phyloP scores from a whole-genome alignment of 164 flowering plant species.

The Nelumbo lutea region DNA sequence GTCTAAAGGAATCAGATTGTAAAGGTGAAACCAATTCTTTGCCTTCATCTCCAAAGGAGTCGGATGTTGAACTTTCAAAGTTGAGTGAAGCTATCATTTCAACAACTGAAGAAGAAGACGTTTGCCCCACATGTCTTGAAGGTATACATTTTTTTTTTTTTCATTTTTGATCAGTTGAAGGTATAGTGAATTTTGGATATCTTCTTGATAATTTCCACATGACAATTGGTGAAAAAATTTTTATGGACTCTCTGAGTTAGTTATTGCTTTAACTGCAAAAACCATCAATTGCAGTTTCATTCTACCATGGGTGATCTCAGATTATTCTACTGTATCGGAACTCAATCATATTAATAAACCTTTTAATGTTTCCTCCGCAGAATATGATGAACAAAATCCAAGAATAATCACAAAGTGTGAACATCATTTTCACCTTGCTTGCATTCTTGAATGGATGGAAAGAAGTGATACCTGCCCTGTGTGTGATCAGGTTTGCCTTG shows the following conservation, averaged over 20 bases:
- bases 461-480: slow-evolving; percentile 30
- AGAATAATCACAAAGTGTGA: slow-evolving; percentile 38
- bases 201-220: no score
- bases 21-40: slow-evolving; percentile 29
- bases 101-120: slow-evolving; percentile 60
- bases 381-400: slow-evolving; percentile 6
- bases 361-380: slow-evolving; percentile 7
- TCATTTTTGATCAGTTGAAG: not conserved
- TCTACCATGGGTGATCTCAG: not conserved
- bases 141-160: slow-evolving; percentile 30
- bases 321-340: not conserved
- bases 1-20: slow-evolving; percentile 31
- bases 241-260: no score
- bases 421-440: slow-evolving; percentile 61
- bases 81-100: slow-evolving; percentile 22
- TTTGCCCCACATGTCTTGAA: slow-evolving; percentile 88
- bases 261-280: not conserved
- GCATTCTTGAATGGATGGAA: slow-evolving; percentile 74
- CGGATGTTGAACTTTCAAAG: slow-evolving; percentile 33
- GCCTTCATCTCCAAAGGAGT: slow-evolving; percentile 38
- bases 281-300: not conserved
- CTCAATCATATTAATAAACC: slow-evolving; percentile 1
- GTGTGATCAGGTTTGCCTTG: slow-evolving; percentile 15
- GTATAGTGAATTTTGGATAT: not conserved
- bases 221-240: no score